These are phyloP conservation scores for Agrocybe chaxingu DNA, from an alignment of 768 basidiomycete species.

Conservation along the genomic window DNA sequence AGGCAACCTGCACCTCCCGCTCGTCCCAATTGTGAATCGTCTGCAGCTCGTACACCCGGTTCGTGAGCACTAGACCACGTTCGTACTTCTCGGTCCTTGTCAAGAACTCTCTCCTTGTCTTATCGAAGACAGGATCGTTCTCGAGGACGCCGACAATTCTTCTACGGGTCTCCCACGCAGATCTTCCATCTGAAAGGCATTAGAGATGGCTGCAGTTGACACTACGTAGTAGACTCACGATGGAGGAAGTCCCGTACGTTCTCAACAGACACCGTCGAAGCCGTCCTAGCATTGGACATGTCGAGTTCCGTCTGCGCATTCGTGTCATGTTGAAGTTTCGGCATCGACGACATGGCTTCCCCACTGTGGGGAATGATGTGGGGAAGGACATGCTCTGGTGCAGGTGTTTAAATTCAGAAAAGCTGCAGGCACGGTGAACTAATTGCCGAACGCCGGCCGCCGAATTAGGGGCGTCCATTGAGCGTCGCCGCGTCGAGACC, in stretches of 20 bases:
- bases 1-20: constrained; percentile 44
- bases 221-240: constrained; percentile 30
- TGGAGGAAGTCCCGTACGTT: constrained; percentile 48
- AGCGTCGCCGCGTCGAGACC: too few relatives aligned
- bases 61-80: constrained; percentile 50
- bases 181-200: constrained; percentile 39
- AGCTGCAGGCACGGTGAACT: too few relatives aligned
- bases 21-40: constrained; percentile 50
- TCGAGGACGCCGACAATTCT: constrained; percentile 44
- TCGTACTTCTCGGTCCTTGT: constrained; percentile 55
- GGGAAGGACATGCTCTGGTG: too few relatives aligned
- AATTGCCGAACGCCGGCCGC: too few relatives aligned
- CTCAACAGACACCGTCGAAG: constrained; percentile 38
- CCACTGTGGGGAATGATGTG: not conserved
- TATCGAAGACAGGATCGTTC: constrained; percentile 59
- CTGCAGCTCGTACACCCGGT: constrained; percentile 57
- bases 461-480: too few relatives aligned
- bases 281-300: constrained; percentile 46
- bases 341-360: not conserved
- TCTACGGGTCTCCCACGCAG: constrained; percentile 47
- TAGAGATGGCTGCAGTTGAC: not conserved
- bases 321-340: constrained; percentile 23
- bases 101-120: constrained; percentile 53
- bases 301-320: constrained; percentile 49
- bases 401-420: too few relatives aligned